A percentile compares a stretch with the other conserved stretches of the same genome.
Evolutionary conservation across 2,329 filamentous ascomycete genomes (phyloP).

Genomic region (Claviceps africana): DNA sequence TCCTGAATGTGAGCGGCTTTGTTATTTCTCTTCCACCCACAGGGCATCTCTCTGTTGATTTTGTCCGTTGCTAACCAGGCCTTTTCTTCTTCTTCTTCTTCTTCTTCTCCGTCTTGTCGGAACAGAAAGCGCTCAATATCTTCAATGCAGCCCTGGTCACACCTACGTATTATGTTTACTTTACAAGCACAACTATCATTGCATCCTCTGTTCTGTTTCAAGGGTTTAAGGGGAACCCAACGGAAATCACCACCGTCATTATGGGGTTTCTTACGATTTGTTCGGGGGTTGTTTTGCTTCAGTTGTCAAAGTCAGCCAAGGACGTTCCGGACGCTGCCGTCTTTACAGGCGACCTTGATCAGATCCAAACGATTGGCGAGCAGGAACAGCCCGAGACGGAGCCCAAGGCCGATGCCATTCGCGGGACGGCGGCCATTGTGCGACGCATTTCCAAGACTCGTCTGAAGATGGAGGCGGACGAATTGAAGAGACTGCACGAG

Average conservation of each 20-base stretch:
- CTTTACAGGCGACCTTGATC: constrained; percentile 83
- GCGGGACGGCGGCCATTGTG: constrained; percentile 77
- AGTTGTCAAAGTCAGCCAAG: constrained; percentile 96
- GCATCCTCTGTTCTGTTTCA: constrained; percentile 85
- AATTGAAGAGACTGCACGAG: constrained; percentile 63
- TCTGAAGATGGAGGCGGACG: constrained; percentile 64
- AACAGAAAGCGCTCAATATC: constrained; percentile 89
- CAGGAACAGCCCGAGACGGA: constrained; percentile 94
- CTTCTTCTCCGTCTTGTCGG: not conserved
- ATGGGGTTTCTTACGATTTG: constrained; percentile 92
- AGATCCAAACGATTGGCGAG: constrained; percentile 88
- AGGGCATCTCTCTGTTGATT: not conserved
- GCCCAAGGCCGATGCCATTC: constrained; percentile 90
- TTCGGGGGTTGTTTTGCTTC: constrained; percentile 76
- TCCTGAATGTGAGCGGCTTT: constrained; percentile 61
- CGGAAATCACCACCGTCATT: constrained; percentile 75
- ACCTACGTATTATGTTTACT: constrained; percentile 97
- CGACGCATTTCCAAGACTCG: constrained; percentile 65
- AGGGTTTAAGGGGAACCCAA: constrained; percentile 77
- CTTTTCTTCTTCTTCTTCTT: not conserved
- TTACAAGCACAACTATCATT: constrained; percentile 89
- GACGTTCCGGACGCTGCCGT: constrained; percentile 89
- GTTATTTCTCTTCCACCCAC: not conserved
- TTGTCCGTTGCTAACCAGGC: not conserved
- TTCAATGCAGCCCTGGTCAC: constrained; percentile 96